Base-by-base conservation (phyloP, 371 early-diverging fungal species). In the Zopfochytrium polystomum region DNA sequence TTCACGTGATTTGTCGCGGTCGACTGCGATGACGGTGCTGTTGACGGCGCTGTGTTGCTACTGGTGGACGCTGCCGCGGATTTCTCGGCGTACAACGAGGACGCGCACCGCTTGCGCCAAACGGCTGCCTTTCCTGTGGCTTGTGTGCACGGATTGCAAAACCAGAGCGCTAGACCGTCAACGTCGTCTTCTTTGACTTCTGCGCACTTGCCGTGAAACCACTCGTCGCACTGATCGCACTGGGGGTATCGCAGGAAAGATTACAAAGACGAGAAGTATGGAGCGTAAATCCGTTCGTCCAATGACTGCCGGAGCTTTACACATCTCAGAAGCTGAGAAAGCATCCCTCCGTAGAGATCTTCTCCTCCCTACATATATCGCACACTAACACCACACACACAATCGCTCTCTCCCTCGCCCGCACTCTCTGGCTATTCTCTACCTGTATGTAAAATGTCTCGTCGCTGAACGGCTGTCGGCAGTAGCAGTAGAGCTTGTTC, bases 141-240 rank as follows among this genome's bases (percentile, higher is more conserved):
- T 33, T 13, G 32, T 30, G 47, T 50, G 49, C 75, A 75, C 1
- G 55, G 55, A 3, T n/a, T 55, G 59, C 75, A 75, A 45, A 64
- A 65, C 71, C 73, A 75, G 20, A 68, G 60, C n/a, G 60, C 63
- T 31, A 72, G 52, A 9, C 52, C 65, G 20, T 64, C 59, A 7
- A 62, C 62, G 6, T 67, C 65, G 9, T 57, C 60, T 47, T 69
- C 70, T 18, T 67, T 48, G 1, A 75, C 53, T 29, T 60, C 51
- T 4, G 70, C 70, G 52, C 75, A 75, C 4, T 51, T 54, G 4
- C 68, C 66, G 35, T 73, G 73, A 45, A 72, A 72, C 75, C 75
- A 75, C 48, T 68, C 68, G 55, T 75, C 73, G 55, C 75, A 75
- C 15, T 33, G 58, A 34, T 75, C 75, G 56, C 75, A 75, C 62